A percentile compares a stretch with the other conserved stretches of the same genome.
These are phyloP conservation scores for Teunomyces stri DNA, from an alignment of 805 yeast genomes.

Conservation along the genomic window DNA sequence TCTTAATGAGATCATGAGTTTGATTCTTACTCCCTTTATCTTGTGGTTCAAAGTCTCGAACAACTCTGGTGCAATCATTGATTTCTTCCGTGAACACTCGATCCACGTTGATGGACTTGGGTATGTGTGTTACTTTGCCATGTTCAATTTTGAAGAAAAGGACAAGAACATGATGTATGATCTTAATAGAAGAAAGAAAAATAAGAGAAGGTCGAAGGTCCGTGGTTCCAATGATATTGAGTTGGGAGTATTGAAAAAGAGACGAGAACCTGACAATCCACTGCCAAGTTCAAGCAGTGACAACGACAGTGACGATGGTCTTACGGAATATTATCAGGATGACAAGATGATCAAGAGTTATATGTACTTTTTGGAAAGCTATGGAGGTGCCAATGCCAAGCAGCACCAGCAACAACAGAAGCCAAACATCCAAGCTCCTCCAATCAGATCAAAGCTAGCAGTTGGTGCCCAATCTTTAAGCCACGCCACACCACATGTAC, in stretches of 20 bases:
- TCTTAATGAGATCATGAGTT: conserved; percentile 74
- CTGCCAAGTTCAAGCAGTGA: conserved; percentile 14
- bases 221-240: conserved; percentile 13
- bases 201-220: conserved; percentile 12
- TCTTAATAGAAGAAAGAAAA: conserved; percentile 19
- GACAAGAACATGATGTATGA: conserved; percentile 44
- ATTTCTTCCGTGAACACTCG: conserved; percentile 86
- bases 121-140: conserved; percentile 89
- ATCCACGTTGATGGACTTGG: conserved; percentile 94
- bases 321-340: conserved; percentile 51
- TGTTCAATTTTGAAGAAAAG: conserved; percentile 75
- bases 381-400: conserved; percentile 37
- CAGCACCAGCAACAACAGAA: conserved; percentile 2
- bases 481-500: background rate
- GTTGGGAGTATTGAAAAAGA: conserved; percentile 13
- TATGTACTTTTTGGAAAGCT: conserved; percentile 81
- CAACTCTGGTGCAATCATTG: conserved; percentile 72
- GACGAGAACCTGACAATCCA: conserved; percentile 5
- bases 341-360: conserved; percentile 92
- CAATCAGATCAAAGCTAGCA: background rate
- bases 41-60: conserved; percentile 80
- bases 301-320: conserved; percentile 27
- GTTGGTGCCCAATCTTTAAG: background rate
- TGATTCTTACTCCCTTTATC: conserved; percentile 84
- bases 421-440: background rate